Percentiles rank a stretch among this genome's conserved stretches.
These are phyloP conservation scores for Grosmannia clavigera DNA, from an alignment of 2,329 filamentous ascomycete genomes.

Conservation along the genomic window DNA sequence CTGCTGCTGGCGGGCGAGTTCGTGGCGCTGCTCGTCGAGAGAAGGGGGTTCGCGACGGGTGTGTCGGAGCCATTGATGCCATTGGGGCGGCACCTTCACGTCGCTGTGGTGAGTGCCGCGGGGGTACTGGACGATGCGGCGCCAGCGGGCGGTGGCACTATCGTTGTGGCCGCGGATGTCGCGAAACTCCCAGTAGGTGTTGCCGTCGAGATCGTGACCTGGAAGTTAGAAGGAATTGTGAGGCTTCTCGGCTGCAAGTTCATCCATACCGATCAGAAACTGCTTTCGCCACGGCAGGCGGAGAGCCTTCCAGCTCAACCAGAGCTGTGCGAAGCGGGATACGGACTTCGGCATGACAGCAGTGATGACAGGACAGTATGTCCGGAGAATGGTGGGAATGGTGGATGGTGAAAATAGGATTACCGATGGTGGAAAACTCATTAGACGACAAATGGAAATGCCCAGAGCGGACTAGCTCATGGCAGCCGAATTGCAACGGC, in stretches of 20 bases:
- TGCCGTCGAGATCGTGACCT: constrained; percentile 54
- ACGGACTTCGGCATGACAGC: constrained; percentile 21
- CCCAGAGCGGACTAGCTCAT: too few species aligned
- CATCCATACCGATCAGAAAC: constrained; percentile 42
- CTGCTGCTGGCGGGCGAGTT: constrained; percentile 38
- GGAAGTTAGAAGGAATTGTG: neutral
- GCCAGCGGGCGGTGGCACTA: constrained; percentile 31
- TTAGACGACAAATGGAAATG: neutral
- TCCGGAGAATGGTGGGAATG: neutral
- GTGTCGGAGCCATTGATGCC: constrained; percentile 59
- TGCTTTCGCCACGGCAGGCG: constrained; percentile 51
- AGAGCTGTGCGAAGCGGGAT: constrained; percentile 28
- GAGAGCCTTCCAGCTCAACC: constrained; percentile 51
- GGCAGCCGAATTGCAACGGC: too few species aligned
- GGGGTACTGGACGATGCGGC: constrained; percentile 50
- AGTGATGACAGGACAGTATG: neutral
- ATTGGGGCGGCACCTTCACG: constrained; percentile 45
- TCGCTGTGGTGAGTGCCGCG: constrained; percentile 39
- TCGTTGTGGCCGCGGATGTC: constrained; percentile 29
- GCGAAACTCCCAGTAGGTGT: constrained; percentile 59
- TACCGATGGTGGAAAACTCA: neutral
- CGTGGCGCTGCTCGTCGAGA: constrained; percentile 42
- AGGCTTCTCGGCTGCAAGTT: neutral
- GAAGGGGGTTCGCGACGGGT: constrained; percentile 41
- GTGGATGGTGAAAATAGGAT: neutral